Evolutionary conservation across 2,329 filamentous ascomycete species (phyloP).

Genomic region (Raffaelea deltoideospora): DNA sequence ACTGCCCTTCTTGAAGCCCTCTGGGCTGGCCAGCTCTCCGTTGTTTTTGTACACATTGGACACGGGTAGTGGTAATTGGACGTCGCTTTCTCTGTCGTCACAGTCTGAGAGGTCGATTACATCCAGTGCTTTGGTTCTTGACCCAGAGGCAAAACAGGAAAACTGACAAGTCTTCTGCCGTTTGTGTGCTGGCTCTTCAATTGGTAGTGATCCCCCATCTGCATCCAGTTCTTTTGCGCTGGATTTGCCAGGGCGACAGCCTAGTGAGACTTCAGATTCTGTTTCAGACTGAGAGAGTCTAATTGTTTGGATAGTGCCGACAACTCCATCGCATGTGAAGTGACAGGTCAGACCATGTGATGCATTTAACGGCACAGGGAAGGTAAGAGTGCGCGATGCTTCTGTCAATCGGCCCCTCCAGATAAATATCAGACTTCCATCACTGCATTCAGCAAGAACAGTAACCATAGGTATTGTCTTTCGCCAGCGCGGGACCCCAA

Average conservation of each 20-base stretch:
- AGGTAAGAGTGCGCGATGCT: constrained; percentile 39
- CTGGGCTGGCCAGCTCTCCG: not conserved
- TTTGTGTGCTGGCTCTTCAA: no score
- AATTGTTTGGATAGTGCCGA: constrained; percentile 35
- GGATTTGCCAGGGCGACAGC: no score
- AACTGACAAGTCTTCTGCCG: no score
- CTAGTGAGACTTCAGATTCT: no score
- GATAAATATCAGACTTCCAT: constrained; percentile 56
- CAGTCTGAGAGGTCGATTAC: not conserved
- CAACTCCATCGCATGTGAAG: constrained; percentile 76
- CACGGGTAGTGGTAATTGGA: not conserved
- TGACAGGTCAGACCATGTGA: constrained; percentile 48
- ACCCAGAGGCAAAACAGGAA: no score
- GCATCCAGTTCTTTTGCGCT: no score
- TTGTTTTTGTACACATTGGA: not conserved
- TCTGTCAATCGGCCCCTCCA: constrained; percentile 45
- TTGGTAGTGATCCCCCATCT: no score
- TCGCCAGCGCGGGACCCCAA: constrained; percentile 44
- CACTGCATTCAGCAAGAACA: constrained; percentile 56
- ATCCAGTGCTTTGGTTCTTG: no score
- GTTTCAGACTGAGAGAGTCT: no score
- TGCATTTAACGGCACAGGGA: constrained; percentile 38
- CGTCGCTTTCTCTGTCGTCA: not conserved
- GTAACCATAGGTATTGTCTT: constrained; percentile 53
- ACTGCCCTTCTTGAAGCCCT: no score